A percentile compares a stretch with the other conserved stretches of the same genome.
phyloP scores from a whole-genome alignment of 2,329 filamentous ascomycete species.

The Aspergillus candidus region DNA sequence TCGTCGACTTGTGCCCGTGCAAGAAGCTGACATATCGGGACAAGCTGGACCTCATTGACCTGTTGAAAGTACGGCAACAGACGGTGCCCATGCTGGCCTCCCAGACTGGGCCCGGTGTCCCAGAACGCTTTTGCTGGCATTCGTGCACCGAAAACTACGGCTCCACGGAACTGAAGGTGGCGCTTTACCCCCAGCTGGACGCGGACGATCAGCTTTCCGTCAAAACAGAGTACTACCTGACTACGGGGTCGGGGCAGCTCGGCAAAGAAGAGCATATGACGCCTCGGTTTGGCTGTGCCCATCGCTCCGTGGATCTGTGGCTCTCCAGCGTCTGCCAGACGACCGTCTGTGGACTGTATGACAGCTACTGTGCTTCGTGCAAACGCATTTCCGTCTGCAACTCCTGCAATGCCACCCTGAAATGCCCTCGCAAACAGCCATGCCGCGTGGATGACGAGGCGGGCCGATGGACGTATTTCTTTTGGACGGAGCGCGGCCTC shows the following conservation, averaged over 20 bases:
- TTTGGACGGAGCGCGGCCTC: conserved; percentile 31
- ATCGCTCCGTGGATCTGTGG: conserved; percentile 37
- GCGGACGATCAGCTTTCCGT: conserved; percentile 26
- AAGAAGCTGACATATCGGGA: conserved; percentile 36
- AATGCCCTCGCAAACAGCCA: conserved; percentile 31
- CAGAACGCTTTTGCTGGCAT: conserved; percentile 34
- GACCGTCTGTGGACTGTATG: conserved; percentile 29
- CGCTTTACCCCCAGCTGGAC: conserved; percentile 31
- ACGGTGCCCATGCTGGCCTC: conserved; percentile 19
- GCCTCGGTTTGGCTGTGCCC: conserved; percentile 36
- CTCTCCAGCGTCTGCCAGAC: conserved; percentile 35
- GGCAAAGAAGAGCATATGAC: conserved; percentile 35
- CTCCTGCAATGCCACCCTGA: conserved; percentile 28
- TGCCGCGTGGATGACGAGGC: conserved; percentile 18
- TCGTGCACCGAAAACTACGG: conserved; percentile 32
- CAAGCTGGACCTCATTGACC: conserved; percentile 31
- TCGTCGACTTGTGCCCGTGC: conserved; percentile 37
- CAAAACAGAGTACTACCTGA: conserved; percentile 35
- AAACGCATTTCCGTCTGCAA: conserved; percentile 32
- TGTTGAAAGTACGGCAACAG: conserved; percentile 25
- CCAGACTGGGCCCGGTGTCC: conserved; percentile 24
- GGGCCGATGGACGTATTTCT: conserved; percentile 28
- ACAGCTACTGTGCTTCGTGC: conserved; percentile 30
- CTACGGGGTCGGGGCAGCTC: conserved; percentile 28
- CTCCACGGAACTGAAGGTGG: conserved; percentile 28